Percentiles rank a stretch among this genome's conserved stretches.
These are phyloP conservation scores for Fraxinus ornus DNA, from an alignment of 305 asterid species.

Conservation along the genomic window DNA sequence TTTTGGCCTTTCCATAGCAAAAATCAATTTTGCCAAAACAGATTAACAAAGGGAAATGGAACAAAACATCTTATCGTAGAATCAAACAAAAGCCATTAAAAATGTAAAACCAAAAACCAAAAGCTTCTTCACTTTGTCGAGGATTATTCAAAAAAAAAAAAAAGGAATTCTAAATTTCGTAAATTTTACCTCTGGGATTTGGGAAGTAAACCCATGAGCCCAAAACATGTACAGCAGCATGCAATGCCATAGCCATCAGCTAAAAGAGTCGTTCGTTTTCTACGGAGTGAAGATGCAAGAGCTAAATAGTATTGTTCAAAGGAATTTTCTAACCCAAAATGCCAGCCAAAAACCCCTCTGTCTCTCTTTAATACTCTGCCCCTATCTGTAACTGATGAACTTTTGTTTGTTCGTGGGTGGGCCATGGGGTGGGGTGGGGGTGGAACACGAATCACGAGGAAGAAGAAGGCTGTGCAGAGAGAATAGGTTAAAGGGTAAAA, in stretches of 20 bases:
- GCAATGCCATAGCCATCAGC: slow-evolving; percentile 20
- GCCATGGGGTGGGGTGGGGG: neutral
- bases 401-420: neutral
- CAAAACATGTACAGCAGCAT: slow-evolving; percentile 12
- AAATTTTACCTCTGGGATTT: slow-evolving; percentile 21
- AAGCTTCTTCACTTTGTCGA: neutral
- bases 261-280: slow-evolving; percentile 19
- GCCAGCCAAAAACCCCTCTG: slow-evolving; percentile 17
- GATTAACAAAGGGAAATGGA: neutral
- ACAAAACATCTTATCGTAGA: neutral
- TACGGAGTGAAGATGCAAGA: neutral
- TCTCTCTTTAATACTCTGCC: slow-evolving; percentile 20
- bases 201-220: slow-evolving; percentile 27
- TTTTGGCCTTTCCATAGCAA: neutral
- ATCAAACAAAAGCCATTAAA: neutral
- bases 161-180: neutral
- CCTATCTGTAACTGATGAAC: slow-evolving; percentile 28
- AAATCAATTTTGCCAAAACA: neutral
- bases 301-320: slow-evolving; percentile 28
- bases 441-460: slow-evolving; percentile 37
- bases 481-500: slow-evolving; percentile 22
- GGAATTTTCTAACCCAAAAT: slow-evolving; percentile 24
- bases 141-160: neutral
- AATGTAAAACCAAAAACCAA: neutral
- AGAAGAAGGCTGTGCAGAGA: neutral